Base-by-base conservation (phyloP, 2,329 filamentous ascomycete species). In the Kalmusia sp. region DNA sequence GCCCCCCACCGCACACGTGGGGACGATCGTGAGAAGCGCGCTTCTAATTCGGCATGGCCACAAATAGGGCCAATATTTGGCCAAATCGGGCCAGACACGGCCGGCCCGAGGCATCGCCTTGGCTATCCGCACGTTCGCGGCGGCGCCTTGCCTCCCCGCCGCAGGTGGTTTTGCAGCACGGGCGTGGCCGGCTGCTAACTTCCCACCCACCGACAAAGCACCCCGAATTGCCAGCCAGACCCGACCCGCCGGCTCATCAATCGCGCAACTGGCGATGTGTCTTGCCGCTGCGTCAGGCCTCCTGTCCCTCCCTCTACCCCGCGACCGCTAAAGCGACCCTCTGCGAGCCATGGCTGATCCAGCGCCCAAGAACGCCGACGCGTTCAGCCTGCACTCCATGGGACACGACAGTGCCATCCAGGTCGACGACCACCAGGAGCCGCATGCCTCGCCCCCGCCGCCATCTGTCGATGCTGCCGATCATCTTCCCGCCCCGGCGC, bases 391-490 rank as follows among this genome's bases (percentile, higher is more conserved):
- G 44, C 62, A 66, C 44, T 51, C 57, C 11, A 50, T 47, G 14
- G 50, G 55, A 31, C 62, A 66, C 35, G 66, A 69, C 59, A 63
- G 62, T 51, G 55, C 63, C 15, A 34, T 65, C 34, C 55, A 64
- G 28, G 52, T 65, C 27, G 41, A 55, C 45, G 55, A 45, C 17
- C 34, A 40, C 46, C 30, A 33, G 12, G 34, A 49, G 27, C 33
- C 46, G 22, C 44, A 37, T n/a, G n/a, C 35, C 9, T 22, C 12
- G 12, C 38, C 30, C n/a, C 24, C 34, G 46, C 15, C 7, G n/a
- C 52, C 30, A n/a, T 14, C 30, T 24, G 9, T 14, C 41, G 8
- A 39, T 22, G 19, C 17, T 15, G n/a, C 15, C 35, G 15, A 35
- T 28, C 35, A 17, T n/a, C 12, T 17, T 12, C 37, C 37, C 8